Evolutionary conservation across 83 land plant genomes (phyloP).

Genomic region (Thuja plicata): DNA sequence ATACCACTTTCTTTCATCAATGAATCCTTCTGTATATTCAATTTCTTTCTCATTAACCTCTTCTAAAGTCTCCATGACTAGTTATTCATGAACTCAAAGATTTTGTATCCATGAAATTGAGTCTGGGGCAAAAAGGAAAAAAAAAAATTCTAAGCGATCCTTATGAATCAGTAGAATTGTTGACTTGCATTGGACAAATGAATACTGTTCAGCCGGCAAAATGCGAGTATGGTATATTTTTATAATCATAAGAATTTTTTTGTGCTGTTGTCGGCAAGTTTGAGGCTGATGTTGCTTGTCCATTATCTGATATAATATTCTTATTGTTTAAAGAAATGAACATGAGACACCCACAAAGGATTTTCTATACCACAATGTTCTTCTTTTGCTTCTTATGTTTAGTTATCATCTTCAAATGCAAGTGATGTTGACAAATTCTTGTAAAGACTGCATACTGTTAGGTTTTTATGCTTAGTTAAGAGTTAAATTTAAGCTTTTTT

Average conservation of each 20-base stretch:
- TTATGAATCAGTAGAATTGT: not conserved
- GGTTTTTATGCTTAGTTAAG: no score
- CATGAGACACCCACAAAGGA: not conserved
- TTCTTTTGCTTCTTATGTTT: no score
- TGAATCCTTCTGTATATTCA: not conserved
- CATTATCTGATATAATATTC: not conserved
- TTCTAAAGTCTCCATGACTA: not conserved
- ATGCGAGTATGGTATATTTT: not conserved
- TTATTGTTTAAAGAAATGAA: not conserved
- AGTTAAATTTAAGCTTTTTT: no score
- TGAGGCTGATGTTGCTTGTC: conserved; percentile 3
- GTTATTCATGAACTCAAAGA: not conserved
- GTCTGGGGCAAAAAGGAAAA: not conserved
- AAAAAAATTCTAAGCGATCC: not conserved
- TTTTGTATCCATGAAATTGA: not conserved
- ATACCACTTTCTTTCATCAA: not conserved
- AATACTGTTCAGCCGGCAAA: not conserved
- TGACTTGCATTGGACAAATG: not conserved
- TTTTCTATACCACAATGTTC: no score
- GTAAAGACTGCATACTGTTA: no score
- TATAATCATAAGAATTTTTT: not conserved
- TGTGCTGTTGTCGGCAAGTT: not conserved
- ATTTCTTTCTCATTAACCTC: not conserved
- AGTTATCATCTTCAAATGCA: no score
- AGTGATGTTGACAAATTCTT: no score